Conservation (phyloP, 495 filamentous ascomycete genomes). For the Gamarada debralockiae region DNA sequence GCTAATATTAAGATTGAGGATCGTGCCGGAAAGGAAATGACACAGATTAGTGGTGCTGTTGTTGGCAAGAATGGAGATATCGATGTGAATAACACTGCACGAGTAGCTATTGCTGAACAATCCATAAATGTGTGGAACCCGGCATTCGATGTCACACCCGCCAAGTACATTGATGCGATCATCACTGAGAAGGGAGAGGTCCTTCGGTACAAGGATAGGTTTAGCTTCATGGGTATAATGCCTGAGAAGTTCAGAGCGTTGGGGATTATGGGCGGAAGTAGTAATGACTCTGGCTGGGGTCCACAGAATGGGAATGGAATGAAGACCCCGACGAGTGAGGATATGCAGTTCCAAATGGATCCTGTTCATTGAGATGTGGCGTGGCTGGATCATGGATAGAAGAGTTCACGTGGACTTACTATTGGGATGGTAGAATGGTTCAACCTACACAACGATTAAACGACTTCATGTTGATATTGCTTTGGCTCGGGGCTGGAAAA, state of each 20-base stretch:
- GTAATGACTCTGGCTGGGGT: neutral
- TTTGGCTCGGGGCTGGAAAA: neutral
- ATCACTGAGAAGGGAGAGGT: slow-evolving; percentile 90
- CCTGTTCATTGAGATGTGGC: slow-evolving; percentile 3
- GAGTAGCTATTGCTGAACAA: slow-evolving; percentile 76
- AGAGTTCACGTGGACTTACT: neutral
- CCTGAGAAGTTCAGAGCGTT: slow-evolving; percentile 42
- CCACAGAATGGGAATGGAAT: neutral
- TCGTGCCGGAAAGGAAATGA: slow-evolving; percentile 72
- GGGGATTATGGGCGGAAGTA: slow-evolving; percentile 2
- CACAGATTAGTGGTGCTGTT: slow-evolving; percentile 70
- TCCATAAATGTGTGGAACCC: slow-evolving; percentile 91
- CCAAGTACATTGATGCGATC: slow-evolving; percentile 83
- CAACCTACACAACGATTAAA: neutral
- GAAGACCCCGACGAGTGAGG: slow-evolving; percentile 6
- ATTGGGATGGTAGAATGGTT: neutral
- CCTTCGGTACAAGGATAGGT: slow-evolving; percentile 72
- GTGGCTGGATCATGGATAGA: neutral
- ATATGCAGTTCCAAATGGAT: slow-evolving; percentile 23
- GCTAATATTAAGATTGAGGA: slow-evolving; percentile 83
- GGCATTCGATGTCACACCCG: slow-evolving; percentile 90
- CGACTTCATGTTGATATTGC: neutral
- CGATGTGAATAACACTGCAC: slow-evolving; percentile 51
- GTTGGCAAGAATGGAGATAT: slow-evolving; percentile 45
- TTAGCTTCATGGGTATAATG: slow-evolving; percentile 59